Evolutionary conservation across 768 basidiomycete genomes (phyloP).

Genomic region (Phaffia tasmanica): DNA sequence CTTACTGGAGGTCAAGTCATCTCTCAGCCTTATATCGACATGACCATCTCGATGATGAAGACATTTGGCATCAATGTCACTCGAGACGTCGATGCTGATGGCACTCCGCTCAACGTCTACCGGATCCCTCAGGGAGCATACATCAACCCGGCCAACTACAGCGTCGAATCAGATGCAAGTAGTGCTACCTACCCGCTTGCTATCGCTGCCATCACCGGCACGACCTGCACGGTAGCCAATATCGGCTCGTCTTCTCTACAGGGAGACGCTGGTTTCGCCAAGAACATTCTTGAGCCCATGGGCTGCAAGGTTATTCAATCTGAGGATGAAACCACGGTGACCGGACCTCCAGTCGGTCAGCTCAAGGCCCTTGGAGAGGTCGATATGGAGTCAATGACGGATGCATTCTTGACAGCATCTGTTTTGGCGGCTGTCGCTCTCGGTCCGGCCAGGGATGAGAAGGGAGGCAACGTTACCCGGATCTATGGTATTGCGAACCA

Average conservation of each 20-base stretch:
- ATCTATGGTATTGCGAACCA: conserved; percentile 96
- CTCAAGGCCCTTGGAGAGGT: conserved; percentile 74
- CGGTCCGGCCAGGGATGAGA: conserved; percentile 26
- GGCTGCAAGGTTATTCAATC: conserved; percentile 87
- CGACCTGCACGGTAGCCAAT: conserved; percentile 80
- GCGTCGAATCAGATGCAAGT: conserved; percentile 89
- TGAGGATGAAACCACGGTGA: conserved; percentile 75
- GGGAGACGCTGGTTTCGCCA: conserved; percentile 94
- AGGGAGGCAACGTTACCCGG: conserved; percentile 50
- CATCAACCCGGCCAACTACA: conserved; percentile 65
- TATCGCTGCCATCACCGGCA: conserved; percentile 94
- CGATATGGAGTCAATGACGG: conserved; percentile 99
- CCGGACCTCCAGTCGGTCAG: conserved; percentile 69
- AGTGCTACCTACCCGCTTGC: conserved; percentile 95
- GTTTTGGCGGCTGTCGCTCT: conserved; percentile 76
- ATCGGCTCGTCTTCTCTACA: conserved; percentile 85
- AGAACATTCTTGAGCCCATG: conserved; percentile 85
- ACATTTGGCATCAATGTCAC: conserved; percentile 72
- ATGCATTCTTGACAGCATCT: conserved; percentile 92
- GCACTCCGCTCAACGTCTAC: conserved; percentile 65
- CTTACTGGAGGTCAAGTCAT: conserved; percentile 90
- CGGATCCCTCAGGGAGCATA: conserved; percentile 69
- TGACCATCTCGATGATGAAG: conserved; percentile 97
- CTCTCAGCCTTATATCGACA: conserved; percentile 98
- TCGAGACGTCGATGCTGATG: conserved; percentile 54